Conservation (phyloP, 2,329 filamentous ascomycete species). For the Trichoderma aggressivum region DNA sequence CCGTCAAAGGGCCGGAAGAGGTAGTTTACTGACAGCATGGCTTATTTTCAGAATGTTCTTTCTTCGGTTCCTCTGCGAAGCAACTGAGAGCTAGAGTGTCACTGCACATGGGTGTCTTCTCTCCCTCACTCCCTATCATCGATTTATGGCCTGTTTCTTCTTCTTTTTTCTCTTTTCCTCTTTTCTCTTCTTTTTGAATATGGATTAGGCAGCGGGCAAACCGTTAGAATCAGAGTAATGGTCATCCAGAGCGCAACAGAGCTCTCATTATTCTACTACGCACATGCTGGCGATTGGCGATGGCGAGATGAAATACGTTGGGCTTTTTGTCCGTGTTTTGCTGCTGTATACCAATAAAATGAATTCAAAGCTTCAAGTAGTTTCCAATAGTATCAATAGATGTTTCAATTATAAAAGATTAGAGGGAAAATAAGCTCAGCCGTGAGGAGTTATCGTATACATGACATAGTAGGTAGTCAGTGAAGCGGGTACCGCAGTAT, state of each 20-base stretch:
- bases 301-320: neutral
- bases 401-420: neutral
- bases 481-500: neutral
- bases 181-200: neutral
- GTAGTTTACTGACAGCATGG: neutral
- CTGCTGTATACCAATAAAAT: neutral
- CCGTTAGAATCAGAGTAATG: neutral
- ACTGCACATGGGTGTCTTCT: neutral
- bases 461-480: too few relatives aligned
- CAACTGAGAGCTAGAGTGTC: neutral
- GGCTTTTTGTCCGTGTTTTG: neutral
- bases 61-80: neutral
- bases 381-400: neutral
- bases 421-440: neutral
- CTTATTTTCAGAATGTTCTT: neutral
- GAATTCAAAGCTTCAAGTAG: neutral
- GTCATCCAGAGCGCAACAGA: neutral
- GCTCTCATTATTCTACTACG: neutral
- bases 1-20: constrained; percentile 23
- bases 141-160: neutral
- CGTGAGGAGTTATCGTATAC: neutral
- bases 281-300: neutral
- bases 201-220: neutral
- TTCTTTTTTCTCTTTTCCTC: neutral
- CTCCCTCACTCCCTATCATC: neutral